Base-by-base conservation (phyloP, 768 basidiomycete genomes). In the Mycena latifolia region DNA sequence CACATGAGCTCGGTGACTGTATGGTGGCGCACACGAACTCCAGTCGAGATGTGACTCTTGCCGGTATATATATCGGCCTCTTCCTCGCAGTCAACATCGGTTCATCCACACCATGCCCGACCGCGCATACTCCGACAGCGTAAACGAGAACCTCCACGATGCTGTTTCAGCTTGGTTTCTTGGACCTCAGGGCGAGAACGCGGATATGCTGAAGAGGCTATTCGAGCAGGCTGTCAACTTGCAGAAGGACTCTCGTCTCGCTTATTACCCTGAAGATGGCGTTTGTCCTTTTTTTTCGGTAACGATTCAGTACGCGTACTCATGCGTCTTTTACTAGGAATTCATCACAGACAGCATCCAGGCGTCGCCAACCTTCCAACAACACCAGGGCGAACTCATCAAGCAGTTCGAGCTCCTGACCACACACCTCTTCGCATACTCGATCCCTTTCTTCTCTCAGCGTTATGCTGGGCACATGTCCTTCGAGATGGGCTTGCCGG, bases 401-500 rank as follows among this genome's bases (percentile, higher is more conserved):
- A 63, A 71, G 28, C 71, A 78, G 20, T 45, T 71, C 45, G 58
- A 66, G 20, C 58, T 69, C 18, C 24, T 74, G 48, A 66, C 37
- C 11, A 46, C 62, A 20, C 58, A 76, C 45, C 73, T 82, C 35
- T 70, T 70, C 45, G 66, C 76, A 27, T 72, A 77, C 59, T 78
- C 75, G 31, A 72, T 82, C 22, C 81, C 82, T 11, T 81, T 80
- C 72, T 82, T 72, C 60, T 79, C 77, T 15, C 80, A 78, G 11
- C 77, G 82, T 17, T 84, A 83, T 58, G 73, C 69, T 52, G 81
- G 76, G 1, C 82, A 82, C 67, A 82, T 84, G 81, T 66, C 60
- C 39, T 73, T 77, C 53, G 80, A 82, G 41, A 76, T 70, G 29
- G 75, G 76, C 41, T 45, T 80, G 46, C 77, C 77, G 12, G 72